Evolutionary conservation across 1,284 basidiomycete genomes (phyloP), one percentile per base, ranked within the genome.

Genomic region (Veloboletus limbatus): DNA sequence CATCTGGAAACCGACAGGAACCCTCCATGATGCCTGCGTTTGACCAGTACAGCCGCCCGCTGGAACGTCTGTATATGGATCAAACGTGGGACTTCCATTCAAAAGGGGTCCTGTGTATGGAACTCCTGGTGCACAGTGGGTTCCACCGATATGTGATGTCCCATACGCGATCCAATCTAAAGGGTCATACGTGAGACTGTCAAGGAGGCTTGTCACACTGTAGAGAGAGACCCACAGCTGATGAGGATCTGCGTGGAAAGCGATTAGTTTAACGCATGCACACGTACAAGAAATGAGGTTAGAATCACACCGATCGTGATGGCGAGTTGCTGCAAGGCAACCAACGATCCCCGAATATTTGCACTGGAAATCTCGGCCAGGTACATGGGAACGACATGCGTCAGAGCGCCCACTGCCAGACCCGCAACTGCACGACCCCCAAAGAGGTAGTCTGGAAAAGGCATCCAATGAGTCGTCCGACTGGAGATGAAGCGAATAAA

Each of bases 381-480:
- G 28, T 66, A 66, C 65, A 69, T 67, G 16, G 67, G 67, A 11
- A 68, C 50, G 30, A 67, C 66, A 14, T 67, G 65, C 8, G 67
- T 66, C 43, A 66, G 45, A 7, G 66, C 58, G 36, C 64, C 64
- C 3, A 67, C 55, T 6, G 65, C 49, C 34, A 69, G 35, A 28
- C 64, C 64, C 0, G 67, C 49, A n/a, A 60, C 48, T 3, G 57
- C 65, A 32, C 63, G 62, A 36, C 66, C 66, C n/a, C 45, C 62
- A 39, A 65, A 68, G 13, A 65, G 54, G 40, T 65, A 55, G n/a
- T 30, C 63, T 65, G 28, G 7, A 37, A 2, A 18, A 35, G 26
- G 6, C 4, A 33, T 36, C 27, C 31, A 20, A 1, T 45, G n/a
- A 44, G 33, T 20, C 9, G 4, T 21, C 20, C 10, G 24, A 35